Base-by-base conservation (phyloP, 2,329 filamentous ascomycete species). In the Byssoonygena ceratinophila region DNA sequence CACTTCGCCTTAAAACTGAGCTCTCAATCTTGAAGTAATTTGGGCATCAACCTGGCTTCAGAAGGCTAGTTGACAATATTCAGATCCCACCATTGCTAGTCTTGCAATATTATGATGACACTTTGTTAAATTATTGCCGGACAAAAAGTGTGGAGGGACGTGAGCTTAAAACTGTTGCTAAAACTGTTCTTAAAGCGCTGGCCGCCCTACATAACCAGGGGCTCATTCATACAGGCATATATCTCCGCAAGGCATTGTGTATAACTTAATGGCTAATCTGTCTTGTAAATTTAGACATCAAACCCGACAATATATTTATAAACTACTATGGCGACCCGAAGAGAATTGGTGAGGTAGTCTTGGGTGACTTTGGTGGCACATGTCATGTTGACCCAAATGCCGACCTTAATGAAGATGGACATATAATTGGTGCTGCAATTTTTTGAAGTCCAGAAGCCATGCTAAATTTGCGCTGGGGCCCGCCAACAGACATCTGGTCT, bases 401-500 rank as follows among this genome's bases (percentile, higher is more conserved):
- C 18, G 18, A 31, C 8, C 11, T 18, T 20, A n/a, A 34, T 14
- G 39, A 53, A 36, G 7, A n/a, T 34, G 46, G 49, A 23, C 40
- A 54, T 29, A 43, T 45, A 14, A 66, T 71, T 8, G 68, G 67
- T 53, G 60, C 68, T 31, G 57, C 64, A 22, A 66, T 71, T 32
- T 72, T 64, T 56, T 56, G 66, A 53, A 71, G 68, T 49, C 67
- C 67, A 51, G 66, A 71, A 58, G 60, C 64, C 8, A 56, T 62
- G 51, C 46, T 68, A 20, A 54, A 62, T 34, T 52, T 66, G 37
- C 60, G 57, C 45, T 71, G 67, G 66, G 67, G 65, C 41, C 65
- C 63, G 36, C 59, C 68, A 20, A 63, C 66, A 40, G 67, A 71
- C 51, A 69, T 71, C 55, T 71, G 67, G 66, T 71, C 68, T 40